Evolutionary conservation across 2,329 filamentous ascomycete species (phyloP).

Genomic region (Boeremia lycopersici): DNA sequence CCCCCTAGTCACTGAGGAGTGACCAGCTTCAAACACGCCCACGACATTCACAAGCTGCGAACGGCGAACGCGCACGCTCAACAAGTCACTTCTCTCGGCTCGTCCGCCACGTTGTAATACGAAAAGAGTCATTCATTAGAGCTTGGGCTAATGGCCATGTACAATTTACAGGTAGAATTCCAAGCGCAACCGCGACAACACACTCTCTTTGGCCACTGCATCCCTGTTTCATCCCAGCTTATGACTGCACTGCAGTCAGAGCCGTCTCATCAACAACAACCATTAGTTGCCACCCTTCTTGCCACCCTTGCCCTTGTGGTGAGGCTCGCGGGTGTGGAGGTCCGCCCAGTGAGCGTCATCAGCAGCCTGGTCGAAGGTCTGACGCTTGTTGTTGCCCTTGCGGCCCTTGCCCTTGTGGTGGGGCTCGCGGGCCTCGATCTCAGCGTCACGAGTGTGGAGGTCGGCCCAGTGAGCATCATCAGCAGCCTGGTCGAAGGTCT

Average conservation of each 20-base stretch:
- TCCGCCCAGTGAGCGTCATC: slow-evolving; percentile 16
- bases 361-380: slow-evolving; percentile 18
- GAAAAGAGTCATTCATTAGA: not conserved
- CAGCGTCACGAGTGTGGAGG: slow-evolving; percentile 6
- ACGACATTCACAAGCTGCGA: not conserved
- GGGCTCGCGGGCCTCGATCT: slow-evolving; percentile 10
- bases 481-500: slow-evolving; percentile 16
- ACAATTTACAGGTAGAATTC: slow-evolving; percentile 11
- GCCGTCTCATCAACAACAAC: not conserved
- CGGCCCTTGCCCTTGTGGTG: slow-evolving; percentile 25
- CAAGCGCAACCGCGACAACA: not conserved
- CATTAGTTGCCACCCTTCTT: slow-evolving; percentile 4
- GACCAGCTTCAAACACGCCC: not conserved
- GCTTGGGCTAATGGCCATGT: slow-evolving; percentile 2
- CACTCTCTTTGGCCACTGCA: not conserved
- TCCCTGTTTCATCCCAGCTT: not conserved
- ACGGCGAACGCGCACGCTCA: not conserved
- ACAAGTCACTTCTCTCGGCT: not conserved
- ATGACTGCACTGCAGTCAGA: slow-evolving; percentile 6
- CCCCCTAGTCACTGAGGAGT: not conserved
- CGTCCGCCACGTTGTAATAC: not conserved
- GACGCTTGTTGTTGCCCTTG: slow-evolving; percentile 17
- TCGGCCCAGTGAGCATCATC: slow-evolving; percentile 16
- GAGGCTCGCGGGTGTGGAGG: slow-evolving; percentile 20
- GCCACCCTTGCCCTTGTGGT: slow-evolving; percentile 25